Evolutionary conservation across 345 rosid species (phyloP).

Genomic region (Carallia brachiata): DNA sequence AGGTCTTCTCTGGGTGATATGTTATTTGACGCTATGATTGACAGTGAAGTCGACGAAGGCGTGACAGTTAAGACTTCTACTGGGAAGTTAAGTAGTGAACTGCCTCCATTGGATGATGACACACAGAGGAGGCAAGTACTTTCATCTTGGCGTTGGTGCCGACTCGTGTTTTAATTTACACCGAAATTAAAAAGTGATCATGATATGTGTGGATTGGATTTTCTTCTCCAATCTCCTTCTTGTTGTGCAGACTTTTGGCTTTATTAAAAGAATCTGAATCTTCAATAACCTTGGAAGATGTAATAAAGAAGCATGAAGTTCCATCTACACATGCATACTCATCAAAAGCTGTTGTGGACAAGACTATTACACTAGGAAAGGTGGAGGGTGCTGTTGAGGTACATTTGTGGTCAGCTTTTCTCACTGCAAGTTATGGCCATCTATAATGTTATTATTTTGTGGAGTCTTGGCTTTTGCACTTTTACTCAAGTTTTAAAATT

Average conservation of each 20-base stretch:
- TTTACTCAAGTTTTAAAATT: not conserved
- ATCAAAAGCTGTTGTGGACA: slow-evolving; percentile 50
- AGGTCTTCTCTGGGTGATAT: slow-evolving; percentile 43
- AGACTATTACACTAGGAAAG: slow-evolving; percentile 68
- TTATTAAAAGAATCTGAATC: slow-evolving; percentile 52
- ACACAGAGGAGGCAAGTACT: slow-evolving; percentile 58
- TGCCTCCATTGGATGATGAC: slow-evolving; percentile 54
- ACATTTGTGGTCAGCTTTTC: slow-evolving; percentile 14
- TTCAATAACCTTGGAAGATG: slow-evolving; percentile 51
- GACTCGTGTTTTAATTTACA: not conserved
- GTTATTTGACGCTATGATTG: slow-evolving; percentile 21
- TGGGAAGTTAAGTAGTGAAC: slow-evolving; percentile 33
- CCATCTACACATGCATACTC: slow-evolving; percentile 52
- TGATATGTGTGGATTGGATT: not conserved
- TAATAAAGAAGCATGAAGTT: slow-evolving; percentile 43
- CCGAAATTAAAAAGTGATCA: too few species aligned
- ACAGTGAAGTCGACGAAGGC: slow-evolving; percentile 25
- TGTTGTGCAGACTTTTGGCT: slow-evolving; percentile 49
- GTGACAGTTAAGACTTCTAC: slow-evolving; percentile 14
- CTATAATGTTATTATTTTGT: not conserved
- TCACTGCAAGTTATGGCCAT: not conserved
- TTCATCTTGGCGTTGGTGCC: slow-evolving; percentile 1
- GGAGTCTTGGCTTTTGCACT: not conserved
- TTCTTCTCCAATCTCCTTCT: slow-evolving; percentile 12
- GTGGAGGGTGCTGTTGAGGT: slow-evolving; percentile 84